Evolutionary conservation across 768 basidiomycete genomes (phyloP).

Genomic region (Serendipita sp.): DNA sequence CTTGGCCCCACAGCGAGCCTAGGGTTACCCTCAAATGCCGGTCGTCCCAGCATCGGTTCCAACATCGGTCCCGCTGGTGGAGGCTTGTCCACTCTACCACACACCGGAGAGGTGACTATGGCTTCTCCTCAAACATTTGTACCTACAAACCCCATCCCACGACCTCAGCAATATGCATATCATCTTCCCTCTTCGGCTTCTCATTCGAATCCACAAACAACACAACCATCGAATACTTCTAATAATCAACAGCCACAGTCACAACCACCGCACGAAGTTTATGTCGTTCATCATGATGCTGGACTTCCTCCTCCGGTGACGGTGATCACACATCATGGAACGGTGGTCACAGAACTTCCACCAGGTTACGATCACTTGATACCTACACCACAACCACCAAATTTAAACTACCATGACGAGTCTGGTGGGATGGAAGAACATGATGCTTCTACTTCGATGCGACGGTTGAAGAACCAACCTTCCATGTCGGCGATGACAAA

Average conservation of each 20-base stretch:
- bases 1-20: too few relatives aligned
- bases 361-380: background rate
- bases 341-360: background rate
- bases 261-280: conserved; percentile 1
- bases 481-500: background rate
- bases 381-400: background rate
- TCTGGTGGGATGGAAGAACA: background rate
- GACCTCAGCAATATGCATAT: too few relatives aligned
- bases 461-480: background rate
- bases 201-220: too few relatives aligned
- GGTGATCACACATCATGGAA: background rate
- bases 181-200: too few relatives aligned
- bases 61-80: too few relatives aligned
- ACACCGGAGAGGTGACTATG: too few relatives aligned
- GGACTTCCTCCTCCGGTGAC: conserved; percentile 2
- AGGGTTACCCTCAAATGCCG: too few relatives aligned
- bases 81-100: too few relatives aligned
- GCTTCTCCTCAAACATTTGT: too few relatives aligned
- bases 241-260: background rate
- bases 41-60: too few relatives aligned
- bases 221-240: too few relatives aligned
- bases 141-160: too few relatives aligned
- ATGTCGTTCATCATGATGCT: conserved; percentile 3
- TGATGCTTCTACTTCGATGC: background rate
- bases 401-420: background rate